Evolutionary conservation across 495 filamentous ascomycete genomes (phyloP), one percentile per base, ranked within the genome.

Genomic region (Hypoxylon fragiforme): DNA sequence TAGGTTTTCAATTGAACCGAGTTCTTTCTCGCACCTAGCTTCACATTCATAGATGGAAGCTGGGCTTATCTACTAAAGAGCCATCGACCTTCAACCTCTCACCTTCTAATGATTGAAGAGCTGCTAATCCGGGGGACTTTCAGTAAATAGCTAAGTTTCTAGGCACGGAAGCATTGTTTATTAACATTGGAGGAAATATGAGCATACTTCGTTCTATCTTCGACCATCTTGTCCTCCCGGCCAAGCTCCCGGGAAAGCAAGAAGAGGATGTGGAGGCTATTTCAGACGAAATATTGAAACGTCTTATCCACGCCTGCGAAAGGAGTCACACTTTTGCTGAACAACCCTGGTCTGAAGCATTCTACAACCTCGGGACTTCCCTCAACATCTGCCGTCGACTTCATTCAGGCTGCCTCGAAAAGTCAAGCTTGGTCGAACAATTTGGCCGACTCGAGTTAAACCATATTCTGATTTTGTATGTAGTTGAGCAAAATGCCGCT

Each of bases 401-500:
- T n/a, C 72, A 77, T 44, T 37, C 39, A 1, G 65, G 70, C 15
- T 44, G 60, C 26, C 50, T 81, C 13, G 71, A 79, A 18, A 72
- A 67, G 50, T 54, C 47, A 3, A 60, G 60, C 1, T 31, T 82
- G 4, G 12, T 74, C n/a, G 15, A 54, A 13, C 65, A 65, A n/a
- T 62, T 82, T 7, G 14, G 51, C 1, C 37, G 50, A 0, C 58
- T 81, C 3, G 39, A 71, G 11, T 44, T 49, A 1, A 44, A 64
- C 12, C 50, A 62, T 35, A 50, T 66, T 12, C 54, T 85, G 12
- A 73, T 81, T 12, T 35, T 84, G 5, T 63, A 81, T 61, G 57
- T 86, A 15, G 50, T 61, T 3, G 70, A 75, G 37, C 82, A 85
- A 53, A 86, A 85, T 72, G 78, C 82, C 2, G 80, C 71, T 8